Base-by-base conservation (phyloP, 257 asterid genomes). In the Nicotiana sylvestris region DNA sequence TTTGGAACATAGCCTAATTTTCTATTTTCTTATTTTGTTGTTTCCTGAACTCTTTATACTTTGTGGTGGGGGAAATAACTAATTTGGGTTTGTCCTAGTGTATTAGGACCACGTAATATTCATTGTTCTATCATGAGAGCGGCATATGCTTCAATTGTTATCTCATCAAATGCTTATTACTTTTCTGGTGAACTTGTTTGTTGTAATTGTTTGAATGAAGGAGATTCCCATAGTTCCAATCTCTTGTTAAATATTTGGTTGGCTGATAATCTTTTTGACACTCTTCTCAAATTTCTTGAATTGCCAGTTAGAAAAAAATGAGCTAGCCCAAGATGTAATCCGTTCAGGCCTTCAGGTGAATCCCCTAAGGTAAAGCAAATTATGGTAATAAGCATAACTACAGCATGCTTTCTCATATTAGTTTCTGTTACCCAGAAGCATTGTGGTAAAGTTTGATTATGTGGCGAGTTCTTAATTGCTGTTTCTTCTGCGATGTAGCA, bases 291-390 rank as follows among this genome's bases (percentile, higher is more conserved):
- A 56, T 86, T 35, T 78, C 78, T 60, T 84, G 84, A 69, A 76
- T 86, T 88, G 83, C 83, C 97, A 96, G 99, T 86, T 96, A 82
- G 99, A 96, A 86, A 94, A 90, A 88, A 94, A 91, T 70, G 95
- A 91, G 80, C 85, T 76, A 53, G 98, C 98, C 84, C 87, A 88
- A 76, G 98, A 93, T 82, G 94, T 92, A 83, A 87, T 91, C 67
- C 58, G 65, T 82, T 90, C 89, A 32, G 99, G 99, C 83, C 97
- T 93, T 84, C 92, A 90, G 80, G 87, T 91, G 61, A 92, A 93
- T 87, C 90, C 95, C 84, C 87, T 83, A 78, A 88, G 96, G 99
- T 95, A 92, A 82, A 76, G 35, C 66, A 80, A 18, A 76, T 51
- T 51, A 29, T 76, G 64, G 46, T 76, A 62, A 76, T 76, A 15